Evolutionary conservation across 345 rosid genomes (phyloP).

Genomic region (Anacardium occidentale): DNA sequence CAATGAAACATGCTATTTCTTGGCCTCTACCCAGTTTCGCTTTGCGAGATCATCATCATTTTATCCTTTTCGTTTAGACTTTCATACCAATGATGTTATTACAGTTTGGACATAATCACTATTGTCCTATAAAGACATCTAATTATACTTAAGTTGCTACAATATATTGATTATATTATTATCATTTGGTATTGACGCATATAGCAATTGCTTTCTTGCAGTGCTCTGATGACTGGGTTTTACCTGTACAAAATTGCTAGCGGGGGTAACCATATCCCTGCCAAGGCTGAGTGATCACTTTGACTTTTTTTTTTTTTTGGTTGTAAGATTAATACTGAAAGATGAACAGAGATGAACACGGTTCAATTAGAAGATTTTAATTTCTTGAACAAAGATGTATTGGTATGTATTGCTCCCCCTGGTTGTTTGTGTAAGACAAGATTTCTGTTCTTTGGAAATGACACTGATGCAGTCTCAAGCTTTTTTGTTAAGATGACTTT

Average conservation of each 20-base stretch:
- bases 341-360: background rate
- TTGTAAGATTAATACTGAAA: background rate
- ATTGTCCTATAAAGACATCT: background rate
- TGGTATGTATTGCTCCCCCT: constrained; percentile 3
- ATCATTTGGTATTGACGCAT: background rate
- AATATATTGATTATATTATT: background rate
- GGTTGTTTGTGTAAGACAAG: background rate
- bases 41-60: background rate
- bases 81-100: background rate
- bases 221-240: constrained; percentile 85
- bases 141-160: background rate
- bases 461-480: background rate
- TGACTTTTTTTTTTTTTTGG: background rate
- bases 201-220: constrained; percentile 42
- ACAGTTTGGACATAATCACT: background rate
- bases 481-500: background rate
- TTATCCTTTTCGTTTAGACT: background rate
- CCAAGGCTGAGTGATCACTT: constrained; percentile 63
- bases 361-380: background rate
- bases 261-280: constrained; percentile 78
- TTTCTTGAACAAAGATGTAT: constrained; percentile 2
- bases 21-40: background rate
- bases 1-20: background rate
- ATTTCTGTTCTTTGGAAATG: background rate
- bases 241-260: constrained; percentile 77